A percentile compares a stretch with the other conserved stretches of the same genome.
These are phyloP conservation scores for Alternaria hordeiaustralica DNA, from an alignment of 2,329 filamentous ascomycete genomes.

Conservation along the genomic window DNA sequence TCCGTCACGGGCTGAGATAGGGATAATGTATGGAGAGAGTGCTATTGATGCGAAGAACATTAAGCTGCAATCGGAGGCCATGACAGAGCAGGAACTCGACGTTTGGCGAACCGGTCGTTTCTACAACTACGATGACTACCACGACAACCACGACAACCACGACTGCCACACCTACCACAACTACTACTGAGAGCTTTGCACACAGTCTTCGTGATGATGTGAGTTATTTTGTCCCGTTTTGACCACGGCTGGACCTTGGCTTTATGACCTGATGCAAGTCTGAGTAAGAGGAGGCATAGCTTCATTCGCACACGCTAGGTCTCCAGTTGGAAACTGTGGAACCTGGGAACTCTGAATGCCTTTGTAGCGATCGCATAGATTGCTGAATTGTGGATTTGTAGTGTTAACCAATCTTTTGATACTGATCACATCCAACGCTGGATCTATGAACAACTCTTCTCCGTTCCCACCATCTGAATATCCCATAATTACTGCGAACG, in stretches of 20 bases:
- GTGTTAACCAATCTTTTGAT: not conserved
- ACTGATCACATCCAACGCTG: not conserved
- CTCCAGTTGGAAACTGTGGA: not conserved
- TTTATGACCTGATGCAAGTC: not conserved
- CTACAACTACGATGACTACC: not conserved
- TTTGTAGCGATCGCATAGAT: not conserved
- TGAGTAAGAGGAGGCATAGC: not conserved
- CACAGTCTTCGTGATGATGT: not conserved
- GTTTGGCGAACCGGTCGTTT: not conserved
- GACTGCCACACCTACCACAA: not conserved
- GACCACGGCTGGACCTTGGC: not conserved
- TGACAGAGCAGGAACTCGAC: not conserved
- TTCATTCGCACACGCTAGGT: not conserved
- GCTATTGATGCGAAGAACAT: not conserved
- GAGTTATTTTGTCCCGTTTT: not conserved
- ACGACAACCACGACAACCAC: not conserved
- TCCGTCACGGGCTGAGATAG: not conserved
- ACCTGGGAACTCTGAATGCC: not conserved
- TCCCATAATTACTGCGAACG: not conserved
- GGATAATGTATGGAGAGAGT: too few species aligned
- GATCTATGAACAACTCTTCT: not conserved
- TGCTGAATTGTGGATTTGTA: not conserved
- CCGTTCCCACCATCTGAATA: not conserved
- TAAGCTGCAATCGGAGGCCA: not conserved
- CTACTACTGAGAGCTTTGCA: not conserved